Base-by-base conservation (phyloP, 805 yeast species). In the Wickerhamomyces chambardii region DNA sequence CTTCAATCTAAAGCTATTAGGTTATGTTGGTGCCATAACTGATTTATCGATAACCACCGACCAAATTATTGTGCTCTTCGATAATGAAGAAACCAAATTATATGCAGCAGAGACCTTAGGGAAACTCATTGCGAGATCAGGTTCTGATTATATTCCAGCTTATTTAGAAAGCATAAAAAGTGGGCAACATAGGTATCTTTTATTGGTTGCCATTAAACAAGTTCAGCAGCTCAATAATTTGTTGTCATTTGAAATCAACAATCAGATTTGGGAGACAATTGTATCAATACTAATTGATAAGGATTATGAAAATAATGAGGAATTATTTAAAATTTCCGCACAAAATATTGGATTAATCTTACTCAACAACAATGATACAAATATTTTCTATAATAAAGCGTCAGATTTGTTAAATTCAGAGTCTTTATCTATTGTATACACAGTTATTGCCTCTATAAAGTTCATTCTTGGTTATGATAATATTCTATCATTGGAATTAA, bases 61-160 rank as follows among this genome's bases (percentile, higher is more conserved):
- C 2, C 57, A 65, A 15, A 51, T 75, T 43, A 51, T 55, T 43
- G 39, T 36, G 15, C 46, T 58, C 38, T 48, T 66, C 39, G 46
- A 50, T 4, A 51, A 61, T 10, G 68, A 66, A 27, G 53, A 51
- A 5, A 47, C 68, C 5, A 63, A 63, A 35, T 42, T 61, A 7
- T 70, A 72, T 17, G 66, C 81, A 2, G 70, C 81, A 1, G 64
- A 67, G 33, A 63, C 79, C 0, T 49, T 76, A 21, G 81, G 84
- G 2, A 63, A 68, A 11, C 50, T 73, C 17, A 59, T 70, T 9
- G 55, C 67, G 4, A 55, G 56, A 27, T 59, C 72, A 40, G 46
- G 65, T 6, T 45, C 51, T 2, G 50, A 42, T 5, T 63, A 66
- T 36, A 46, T 73, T n/a, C 59, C 66, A 1, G 30, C 38, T 3